A percentile compares a stretch with the other conserved stretches of the same genome.
These are phyloP conservation scores for Musa troglodytarum DNA, from an alignment of 176 grass and related monocot species.

Conservation along the genomic window DNA sequence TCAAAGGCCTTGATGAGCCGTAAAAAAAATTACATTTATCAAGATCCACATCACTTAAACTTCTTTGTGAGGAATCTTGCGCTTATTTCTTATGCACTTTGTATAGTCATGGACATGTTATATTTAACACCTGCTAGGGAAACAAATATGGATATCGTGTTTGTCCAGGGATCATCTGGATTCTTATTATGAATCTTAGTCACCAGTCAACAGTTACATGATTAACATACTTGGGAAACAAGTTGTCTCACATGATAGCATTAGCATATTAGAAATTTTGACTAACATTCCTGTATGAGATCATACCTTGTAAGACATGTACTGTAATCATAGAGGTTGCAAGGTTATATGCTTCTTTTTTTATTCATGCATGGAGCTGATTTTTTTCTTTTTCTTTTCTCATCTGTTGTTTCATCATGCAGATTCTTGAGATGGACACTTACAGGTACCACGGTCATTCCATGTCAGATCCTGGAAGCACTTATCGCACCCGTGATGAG, in stretches of 20 bases:
- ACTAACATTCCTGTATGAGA: neutral
- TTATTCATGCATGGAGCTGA: neutral
- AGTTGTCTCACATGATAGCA: neutral
- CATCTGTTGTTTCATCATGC: neutral
- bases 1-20: too few species aligned
- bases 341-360: neutral
- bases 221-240: too few species aligned
- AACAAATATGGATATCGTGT: too few species aligned
- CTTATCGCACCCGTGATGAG: slow-evolving; percentile 70
- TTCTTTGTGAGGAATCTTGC: too few species aligned
- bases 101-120: too few species aligned
- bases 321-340: neutral
- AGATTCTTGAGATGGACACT: slow-evolving; percentile 99
- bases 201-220: neutral
- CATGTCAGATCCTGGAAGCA: slow-evolving; percentile 91
- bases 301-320: neutral
- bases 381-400: neutral
- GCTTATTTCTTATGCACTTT: too few species aligned
- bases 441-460: slow-evolving; percentile 95
- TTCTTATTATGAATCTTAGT: neutral
- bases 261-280: neutral
- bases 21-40: too few species aligned
- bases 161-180: neutral
- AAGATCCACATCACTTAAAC: too few species aligned
- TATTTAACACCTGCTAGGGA: too few species aligned